Conservation (phyloP, 208 protist genomes). For the Leptomonas pyrrhocoris region DNA sequence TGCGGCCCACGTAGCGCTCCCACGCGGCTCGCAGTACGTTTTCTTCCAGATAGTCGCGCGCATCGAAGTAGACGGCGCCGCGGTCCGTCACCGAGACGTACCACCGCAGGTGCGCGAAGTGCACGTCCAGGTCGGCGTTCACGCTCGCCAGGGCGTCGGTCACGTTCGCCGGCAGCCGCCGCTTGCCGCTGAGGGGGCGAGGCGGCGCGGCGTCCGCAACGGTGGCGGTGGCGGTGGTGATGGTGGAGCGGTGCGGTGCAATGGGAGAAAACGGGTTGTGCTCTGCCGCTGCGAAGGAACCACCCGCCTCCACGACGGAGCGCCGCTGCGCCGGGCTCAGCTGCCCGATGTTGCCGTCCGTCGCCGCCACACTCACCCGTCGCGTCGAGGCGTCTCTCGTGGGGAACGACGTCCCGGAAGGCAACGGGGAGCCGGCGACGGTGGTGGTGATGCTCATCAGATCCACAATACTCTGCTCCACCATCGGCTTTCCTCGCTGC, state of each 20-base stretch:
- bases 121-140: slow-evolving; percentile 51
- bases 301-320: not conserved
- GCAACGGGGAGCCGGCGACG: slow-evolving; percentile 5
- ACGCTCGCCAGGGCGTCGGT: slow-evolving; percentile 28
- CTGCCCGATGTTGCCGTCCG: not conserved
- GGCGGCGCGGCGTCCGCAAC: slow-evolving; percentile 17
- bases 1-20: slow-evolving; percentile 59
- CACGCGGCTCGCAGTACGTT: slow-evolving; percentile 57
- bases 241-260: not conserved
- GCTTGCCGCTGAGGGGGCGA: slow-evolving; percentile 20
- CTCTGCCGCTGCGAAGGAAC: not conserved
- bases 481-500: slow-evolving; percentile 1
- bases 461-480: slow-evolving; percentile 5
- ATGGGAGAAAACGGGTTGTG: not conserved
- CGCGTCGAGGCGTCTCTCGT: not conserved
- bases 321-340: not conserved
- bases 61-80: slow-evolving; percentile 49
- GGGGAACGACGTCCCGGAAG: slow-evolving; percentile 6
- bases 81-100: slow-evolving; percentile 40
- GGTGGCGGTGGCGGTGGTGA: not conserved
- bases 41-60: slow-evolving; percentile 51
- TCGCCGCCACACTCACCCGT: not conserved
- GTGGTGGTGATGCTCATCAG: slow-evolving; percentile 2
- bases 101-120: slow-evolving; percentile 78
- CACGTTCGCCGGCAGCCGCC: slow-evolving; percentile 31